phyloP scores from a whole-genome alignment of 2,329 filamentous ascomycete genomes.

The Clathrospora elynae region DNA sequence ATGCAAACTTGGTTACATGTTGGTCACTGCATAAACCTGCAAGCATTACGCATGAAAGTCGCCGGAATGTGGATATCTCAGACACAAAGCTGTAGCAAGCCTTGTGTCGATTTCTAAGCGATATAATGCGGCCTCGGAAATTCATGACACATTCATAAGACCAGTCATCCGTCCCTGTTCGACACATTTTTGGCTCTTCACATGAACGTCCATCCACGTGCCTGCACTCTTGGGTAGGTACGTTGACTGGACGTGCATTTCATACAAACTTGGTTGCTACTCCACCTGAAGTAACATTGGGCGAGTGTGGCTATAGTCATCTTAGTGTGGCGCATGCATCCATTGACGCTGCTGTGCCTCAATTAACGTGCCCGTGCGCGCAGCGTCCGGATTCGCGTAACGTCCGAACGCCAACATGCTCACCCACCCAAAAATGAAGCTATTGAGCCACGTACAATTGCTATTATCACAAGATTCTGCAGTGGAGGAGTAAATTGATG shows the following conservation, averaged over 20 bases:
- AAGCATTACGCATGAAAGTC: constrained; percentile 8
- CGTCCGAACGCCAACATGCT: no score
- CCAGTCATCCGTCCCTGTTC: no score
- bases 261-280: not conserved
- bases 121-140: no score
- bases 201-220: no score
- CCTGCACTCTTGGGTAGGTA: no score
- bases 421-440: not conserved
- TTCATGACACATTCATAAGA: no score
- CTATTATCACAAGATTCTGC: not conserved
- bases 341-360: not conserved
- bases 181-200: not conserved
- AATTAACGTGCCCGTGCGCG: no score
- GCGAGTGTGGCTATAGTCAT: no score
- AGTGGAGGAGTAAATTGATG: not conserved
- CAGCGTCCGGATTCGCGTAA: no score
- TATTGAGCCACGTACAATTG: not conserved
- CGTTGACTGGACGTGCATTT: no score
- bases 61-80: constrained; percentile 23
- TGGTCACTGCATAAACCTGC: not conserved
- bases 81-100: constrained; percentile 16
- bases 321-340: not conserved
- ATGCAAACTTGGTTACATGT: not conserved
- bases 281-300: not conserved
- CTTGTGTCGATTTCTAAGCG: no score